phyloP scores from a whole-genome alignment of 2,329 filamentous ascomycete species.

The Rutstroemia sp. region DNA sequence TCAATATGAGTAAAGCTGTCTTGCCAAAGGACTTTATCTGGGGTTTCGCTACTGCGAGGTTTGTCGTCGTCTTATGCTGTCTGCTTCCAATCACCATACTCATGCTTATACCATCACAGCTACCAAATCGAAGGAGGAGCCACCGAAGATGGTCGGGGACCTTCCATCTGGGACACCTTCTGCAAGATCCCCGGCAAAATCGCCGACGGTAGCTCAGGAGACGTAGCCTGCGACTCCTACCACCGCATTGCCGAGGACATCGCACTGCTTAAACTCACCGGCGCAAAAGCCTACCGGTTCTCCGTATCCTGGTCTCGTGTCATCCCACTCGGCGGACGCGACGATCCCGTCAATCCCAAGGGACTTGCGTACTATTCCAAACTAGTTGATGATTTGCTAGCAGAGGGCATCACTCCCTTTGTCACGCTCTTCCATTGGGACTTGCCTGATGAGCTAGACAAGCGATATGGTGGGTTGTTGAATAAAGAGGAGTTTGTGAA shows the following conservation, averaged over 20 bases:
- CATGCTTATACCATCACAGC: slow-evolving; percentile 36
- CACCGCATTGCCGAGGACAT: slow-evolving; percentile 73
- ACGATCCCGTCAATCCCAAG: slow-evolving; percentile 72
- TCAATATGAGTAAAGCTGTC: slow-evolving; percentile 37
- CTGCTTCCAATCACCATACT: not conserved
- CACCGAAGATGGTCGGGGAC: slow-evolving; percentile 68
- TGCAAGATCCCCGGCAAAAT: slow-evolving; percentile 76
- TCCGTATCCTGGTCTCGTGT: slow-evolving; percentile 80
- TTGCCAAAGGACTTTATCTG: slow-evolving; percentile 66
- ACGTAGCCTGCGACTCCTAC: slow-evolving; percentile 80
- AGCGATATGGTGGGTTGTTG: slow-evolving; percentile 73
- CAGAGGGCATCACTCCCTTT: slow-evolving; percentile 69
- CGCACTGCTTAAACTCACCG: slow-evolving; percentile 64
- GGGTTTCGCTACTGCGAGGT: slow-evolving; percentile 76
- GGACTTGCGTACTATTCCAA: slow-evolving; percentile 73
- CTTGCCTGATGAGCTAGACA: slow-evolving; percentile 68
- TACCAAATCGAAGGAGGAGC: slow-evolving; percentile 82
- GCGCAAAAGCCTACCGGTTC: slow-evolving; percentile 73
- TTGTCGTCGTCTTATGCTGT: slow-evolving; percentile 29
- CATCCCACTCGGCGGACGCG: slow-evolving; percentile 76
- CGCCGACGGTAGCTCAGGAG: slow-evolving; percentile 67
- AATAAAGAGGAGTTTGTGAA: slow-evolving; percentile 76
- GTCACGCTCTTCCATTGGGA: slow-evolving; percentile 89
- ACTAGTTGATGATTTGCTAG: slow-evolving; percentile 71
- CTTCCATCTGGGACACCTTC: slow-evolving; percentile 89